A percentile compares a stretch with the other conserved stretches of the same genome.
phyloP scores from a whole-genome alignment of 768 basidiomycete genomes.

The Leccinellum albellum region DNA sequence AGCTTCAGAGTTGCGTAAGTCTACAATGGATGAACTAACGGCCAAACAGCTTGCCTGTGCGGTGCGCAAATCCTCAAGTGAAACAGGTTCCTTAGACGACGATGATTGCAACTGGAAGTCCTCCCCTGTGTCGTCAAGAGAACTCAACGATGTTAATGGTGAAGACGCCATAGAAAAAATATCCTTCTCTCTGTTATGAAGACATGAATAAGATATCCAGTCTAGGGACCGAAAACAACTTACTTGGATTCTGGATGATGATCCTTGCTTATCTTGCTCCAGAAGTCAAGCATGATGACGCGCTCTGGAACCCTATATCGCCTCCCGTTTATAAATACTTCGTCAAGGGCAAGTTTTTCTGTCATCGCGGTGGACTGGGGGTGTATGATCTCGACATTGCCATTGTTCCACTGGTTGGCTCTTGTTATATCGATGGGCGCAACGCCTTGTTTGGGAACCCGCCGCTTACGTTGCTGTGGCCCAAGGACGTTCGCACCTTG shows the following conservation, averaged over 20 bases:
- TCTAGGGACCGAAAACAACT: slow-evolving; percentile 16
- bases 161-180: slow-evolving; percentile 58
- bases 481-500: neutral
- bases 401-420: slow-evolving; percentile 78
- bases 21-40: slow-evolving; percentile 1
- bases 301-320: slow-evolving; percentile 92
- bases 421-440: slow-evolving; percentile 72
- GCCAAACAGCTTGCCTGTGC: slow-evolving; percentile 48
- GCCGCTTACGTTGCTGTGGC: slow-evolving; percentile 68
- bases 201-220: neutral
- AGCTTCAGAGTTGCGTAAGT: slow-evolving; percentile 29
- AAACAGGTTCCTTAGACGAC: slow-evolving; percentile 28
- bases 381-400: slow-evolving; percentile 84
- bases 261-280: slow-evolving; percentile 70
- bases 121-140: slow-evolving; percentile 57
- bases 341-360: slow-evolving; percentile 62
- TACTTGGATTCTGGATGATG: slow-evolving; percentile 40
- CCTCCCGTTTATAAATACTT: slow-evolving; percentile 83
- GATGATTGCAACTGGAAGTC: slow-evolving; percentile 21
- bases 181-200: slow-evolving; percentile 17
- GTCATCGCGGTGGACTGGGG: slow-evolving; percentile 48
- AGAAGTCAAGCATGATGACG: slow-evolving; percentile 91
- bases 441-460: slow-evolving; percentile 69
- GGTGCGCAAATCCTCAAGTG: slow-evolving; percentile 49
- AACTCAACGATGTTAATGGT: slow-evolving; percentile 71